Evolutionary conservation across 345 rosid genomes (phyloP), one percentile per base, ranked within the genome.

Genomic region (Camelina neglecta): DNA sequence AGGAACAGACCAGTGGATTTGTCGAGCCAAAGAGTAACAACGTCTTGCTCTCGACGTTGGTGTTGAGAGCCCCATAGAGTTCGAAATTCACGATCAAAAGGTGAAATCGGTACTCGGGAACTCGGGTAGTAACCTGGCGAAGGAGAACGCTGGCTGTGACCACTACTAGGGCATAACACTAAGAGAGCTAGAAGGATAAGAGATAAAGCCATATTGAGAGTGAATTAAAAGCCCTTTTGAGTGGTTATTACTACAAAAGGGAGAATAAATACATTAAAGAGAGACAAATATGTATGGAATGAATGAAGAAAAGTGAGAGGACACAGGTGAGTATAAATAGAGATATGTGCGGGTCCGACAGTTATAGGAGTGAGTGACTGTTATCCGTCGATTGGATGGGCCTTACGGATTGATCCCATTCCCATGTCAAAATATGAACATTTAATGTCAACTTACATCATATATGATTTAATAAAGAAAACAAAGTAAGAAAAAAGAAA

Each of bases 61-160:
- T 94, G 98, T 71, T 83, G 95, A 67, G 93, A 87, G 38, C 97
- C 95, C 98, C 98, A 94, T 9, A 82, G 81, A 67, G 81, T 90
- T n/a, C 81, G 83, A 45, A 75, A 90, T 7, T 78, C 88, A 72
- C 84, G 87, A 50, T 79, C 65, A 63, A 94, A 94, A 11, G 75
- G 74, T 3, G 91, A 33, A 11, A 93, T 73, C 1, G 63, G 55
- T 11, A 88, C 60, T 60, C 54, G 76, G 55, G 93, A 87, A 71
- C 95, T 83, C 0, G 98, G 98, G 62, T 73, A 71, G 81, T 85
- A 94, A 59, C 98, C 98, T 0, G 97, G 97, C 1, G 93, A 89
- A 71, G 98, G 96, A 60, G 89, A 90, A 48, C 78, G 67, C 39
- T 86, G 90, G 56, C 82, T 86, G 38, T 10, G 44, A 59, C 63